Percentiles rank a stretch among this genome's conserved stretches.
Conservation (phyloP, 139 green algal genomes). For the Eudorina sp. region DNA sequence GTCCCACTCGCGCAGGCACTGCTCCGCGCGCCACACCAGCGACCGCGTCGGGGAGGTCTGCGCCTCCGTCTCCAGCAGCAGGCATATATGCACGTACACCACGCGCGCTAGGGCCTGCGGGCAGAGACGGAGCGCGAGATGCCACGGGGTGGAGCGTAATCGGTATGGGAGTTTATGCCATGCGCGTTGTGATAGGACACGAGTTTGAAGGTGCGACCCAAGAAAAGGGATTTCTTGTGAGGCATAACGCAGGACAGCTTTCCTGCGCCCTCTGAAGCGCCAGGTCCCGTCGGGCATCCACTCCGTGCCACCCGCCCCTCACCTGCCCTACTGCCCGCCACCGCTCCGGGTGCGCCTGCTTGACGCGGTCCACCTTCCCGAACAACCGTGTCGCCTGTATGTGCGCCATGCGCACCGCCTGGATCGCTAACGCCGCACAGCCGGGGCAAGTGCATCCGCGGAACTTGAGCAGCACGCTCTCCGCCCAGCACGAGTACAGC, state of each 20-base stretch:
- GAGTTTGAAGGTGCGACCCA: background rate
- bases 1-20: conserved; percentile 83
- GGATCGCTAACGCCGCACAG: conserved; percentile 72
- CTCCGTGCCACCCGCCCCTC: background rate
- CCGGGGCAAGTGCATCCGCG: conserved; percentile 76
- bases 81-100: conserved; percentile 73
- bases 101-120: conserved; percentile 59
- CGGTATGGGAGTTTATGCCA: background rate
- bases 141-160: too few species aligned
- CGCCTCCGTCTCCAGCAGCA: conserved; percentile 81
- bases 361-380: conserved; percentile 58
- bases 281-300: too few species aligned
- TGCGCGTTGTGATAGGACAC: background rate
- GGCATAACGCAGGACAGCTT: background rate
- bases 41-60: conserved; percentile 70
- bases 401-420: conserved; percentile 74
- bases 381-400: conserved; percentile 69
- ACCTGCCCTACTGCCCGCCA: conserved; percentile 64
- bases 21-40: conserved; percentile 71
- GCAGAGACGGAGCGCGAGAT: background rate
- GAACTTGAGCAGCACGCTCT: conserved; percentile 79
- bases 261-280: too few species aligned
- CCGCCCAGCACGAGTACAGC: conserved; percentile 79
- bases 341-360: conserved; percentile 38
- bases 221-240: background rate